phyloP scores from a whole-genome alignment of 257 asterid species.

The Coffea canephora region DNA sequence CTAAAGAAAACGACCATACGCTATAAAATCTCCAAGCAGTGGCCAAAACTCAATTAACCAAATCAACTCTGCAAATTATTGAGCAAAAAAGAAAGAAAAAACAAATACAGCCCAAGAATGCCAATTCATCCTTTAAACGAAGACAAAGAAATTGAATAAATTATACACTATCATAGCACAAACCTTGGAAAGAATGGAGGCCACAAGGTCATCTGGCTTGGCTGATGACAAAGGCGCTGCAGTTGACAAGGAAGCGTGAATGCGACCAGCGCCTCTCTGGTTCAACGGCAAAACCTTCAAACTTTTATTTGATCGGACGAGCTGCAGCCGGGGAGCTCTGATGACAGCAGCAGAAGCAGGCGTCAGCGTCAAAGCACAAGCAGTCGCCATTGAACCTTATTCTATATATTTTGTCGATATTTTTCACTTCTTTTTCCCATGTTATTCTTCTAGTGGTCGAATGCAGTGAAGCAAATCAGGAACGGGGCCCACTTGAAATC shows the following conservation, averaged over 20 bases:
- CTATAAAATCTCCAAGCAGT: not conserved
- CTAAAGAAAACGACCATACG: not conserved
- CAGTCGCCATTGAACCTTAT: not conserved
- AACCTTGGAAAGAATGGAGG: slow-evolving; percentile 66
- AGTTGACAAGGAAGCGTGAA: slow-evolving; percentile 49
- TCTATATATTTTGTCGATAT: not conserved
- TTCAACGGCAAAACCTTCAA: not conserved
- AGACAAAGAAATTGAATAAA: not conserved
- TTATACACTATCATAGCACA: not conserved
- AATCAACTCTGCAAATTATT: not conserved
- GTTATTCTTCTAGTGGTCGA: too few relatives aligned
- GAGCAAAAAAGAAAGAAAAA: not conserved
- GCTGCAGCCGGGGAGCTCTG: not conserved
- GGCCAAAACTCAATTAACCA: not conserved
- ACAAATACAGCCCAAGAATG: not conserved
- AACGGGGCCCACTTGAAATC: slow-evolving; percentile 6
- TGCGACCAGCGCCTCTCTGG: not conserved
- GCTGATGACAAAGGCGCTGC: slow-evolving; percentile 36
- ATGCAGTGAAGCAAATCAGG: not conserved
- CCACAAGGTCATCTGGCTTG: slow-evolving; percentile 55
- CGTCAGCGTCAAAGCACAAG: not conserved
- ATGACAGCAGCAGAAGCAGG: slow-evolving; percentile 6
- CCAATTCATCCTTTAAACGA: not conserved
- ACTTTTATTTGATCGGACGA: not conserved
- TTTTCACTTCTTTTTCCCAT: not conserved